Evolutionary conservation across 768 basidiomycete genomes (phyloP).

Genomic region (Clavaria fumosa): DNA sequence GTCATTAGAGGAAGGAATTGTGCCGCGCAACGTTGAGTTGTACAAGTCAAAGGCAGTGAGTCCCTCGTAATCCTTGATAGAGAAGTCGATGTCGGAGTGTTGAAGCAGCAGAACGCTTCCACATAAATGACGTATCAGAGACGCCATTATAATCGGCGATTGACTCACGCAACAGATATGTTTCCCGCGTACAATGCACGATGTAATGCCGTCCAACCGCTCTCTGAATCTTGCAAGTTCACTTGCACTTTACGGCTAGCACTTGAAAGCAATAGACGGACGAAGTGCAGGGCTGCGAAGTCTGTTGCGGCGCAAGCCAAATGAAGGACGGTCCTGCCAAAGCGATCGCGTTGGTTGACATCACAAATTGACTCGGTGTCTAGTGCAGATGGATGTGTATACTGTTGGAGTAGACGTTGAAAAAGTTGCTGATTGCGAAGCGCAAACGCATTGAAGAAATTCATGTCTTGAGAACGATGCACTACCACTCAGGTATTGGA

Average conservation of each 20-base stretch:
- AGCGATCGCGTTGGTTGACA: constrained; percentile 56
- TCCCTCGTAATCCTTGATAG: constrained; percentile 72
- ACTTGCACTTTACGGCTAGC: constrained; percentile 63
- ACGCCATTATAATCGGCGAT: constrained; percentile 4
- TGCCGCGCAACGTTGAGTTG: constrained; percentile 73
- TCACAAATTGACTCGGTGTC: constrained; percentile 23
- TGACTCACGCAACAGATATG: constrained; percentile 46
- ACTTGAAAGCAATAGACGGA: constrained; percentile 59
- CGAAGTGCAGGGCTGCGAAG: constrained; percentile 53
- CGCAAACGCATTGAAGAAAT: too few relatives aligned
- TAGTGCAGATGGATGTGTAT: constrained; percentile 33
- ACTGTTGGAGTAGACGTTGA: constrained; percentile 60
- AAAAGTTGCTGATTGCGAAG: constrained; percentile 65
- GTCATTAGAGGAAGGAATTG: constrained; percentile 33
- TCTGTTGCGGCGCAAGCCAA: constrained; percentile 57
- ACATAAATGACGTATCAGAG: constrained; percentile 13
- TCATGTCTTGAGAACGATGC: too few relatives aligned
- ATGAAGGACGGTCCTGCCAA: constrained; percentile 71
- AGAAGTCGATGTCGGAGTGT: constrained; percentile 53
- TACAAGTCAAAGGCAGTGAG: constrained; percentile 88
- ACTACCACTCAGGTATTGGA: too few relatives aligned
- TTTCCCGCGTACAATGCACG: constrained; percentile 74
- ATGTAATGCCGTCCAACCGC: constrained; percentile 85
- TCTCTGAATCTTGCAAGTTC: constrained; percentile 71
- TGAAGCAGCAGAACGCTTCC: constrained; percentile 59